phyloP scores from a whole-genome alignment of 129 eudicot genomes.

The Chrysanthemum makinoi region DNA sequence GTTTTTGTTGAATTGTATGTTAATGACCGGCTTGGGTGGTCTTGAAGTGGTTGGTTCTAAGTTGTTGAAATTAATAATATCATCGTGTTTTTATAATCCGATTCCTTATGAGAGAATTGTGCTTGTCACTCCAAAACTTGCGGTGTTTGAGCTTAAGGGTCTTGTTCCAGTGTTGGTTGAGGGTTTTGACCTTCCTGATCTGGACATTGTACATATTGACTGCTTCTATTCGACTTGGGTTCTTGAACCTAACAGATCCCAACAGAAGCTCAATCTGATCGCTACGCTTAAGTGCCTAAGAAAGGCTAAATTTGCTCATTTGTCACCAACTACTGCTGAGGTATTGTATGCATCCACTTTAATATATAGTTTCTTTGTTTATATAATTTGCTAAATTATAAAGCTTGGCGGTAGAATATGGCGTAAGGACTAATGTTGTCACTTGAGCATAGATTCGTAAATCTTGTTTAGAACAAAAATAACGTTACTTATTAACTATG shows the following conservation, averaged over 20 bases:
- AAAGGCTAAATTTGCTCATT: too few relatives aligned
- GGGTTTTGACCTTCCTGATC: constrained; percentile 7
- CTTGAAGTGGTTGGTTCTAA: constrained; percentile 17
- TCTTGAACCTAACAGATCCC: neutral
- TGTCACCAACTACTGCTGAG: too few relatives aligned
- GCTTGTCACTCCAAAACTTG: constrained; percentile 19
- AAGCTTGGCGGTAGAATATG: too few relatives aligned
- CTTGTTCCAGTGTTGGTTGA: constrained; percentile 16
- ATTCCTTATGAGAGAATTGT: constrained; percentile 27
- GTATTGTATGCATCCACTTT: too few relatives aligned
- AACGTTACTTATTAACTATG: too few relatives aligned
- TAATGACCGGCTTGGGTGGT: constrained; percentile 9
- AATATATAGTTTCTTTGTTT: too few relatives aligned
- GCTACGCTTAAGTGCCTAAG: too few relatives aligned
- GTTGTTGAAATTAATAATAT: constrained; percentile 17
- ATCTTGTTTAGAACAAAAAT: too few relatives aligned
- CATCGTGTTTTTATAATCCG: constrained; percentile 29
- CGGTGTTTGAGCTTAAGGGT: constrained; percentile 25
- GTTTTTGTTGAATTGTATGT: constrained; percentile 30
- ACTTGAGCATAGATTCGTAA: too few relatives aligned
- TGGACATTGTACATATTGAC: constrained; percentile 27
- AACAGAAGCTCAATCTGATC: constrained; percentile 27
- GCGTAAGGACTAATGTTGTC: too few relatives aligned
- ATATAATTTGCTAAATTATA: too few relatives aligned
- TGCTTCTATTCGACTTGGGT: neutral